Percentiles rank a stretch among this genome's conserved stretches.
Evolutionary conservation across 108 stramenopile species (phyloP).

Genomic region (Poteriospumella lacustris): DNA sequence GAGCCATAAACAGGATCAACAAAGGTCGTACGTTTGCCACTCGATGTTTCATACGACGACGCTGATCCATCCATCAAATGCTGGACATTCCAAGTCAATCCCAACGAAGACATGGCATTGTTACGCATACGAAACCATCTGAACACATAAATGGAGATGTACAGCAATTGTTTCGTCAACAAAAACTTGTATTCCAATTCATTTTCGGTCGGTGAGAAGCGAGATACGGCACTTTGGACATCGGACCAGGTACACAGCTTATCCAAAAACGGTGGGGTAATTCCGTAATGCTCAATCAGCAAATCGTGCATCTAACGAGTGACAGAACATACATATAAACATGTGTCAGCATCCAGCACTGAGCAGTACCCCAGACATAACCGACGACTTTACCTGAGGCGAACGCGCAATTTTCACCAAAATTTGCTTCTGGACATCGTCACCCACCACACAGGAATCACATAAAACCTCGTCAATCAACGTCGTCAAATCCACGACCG

Average conservation of each 20-base stretch:
- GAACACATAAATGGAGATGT: not conserved
- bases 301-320: not conserved
- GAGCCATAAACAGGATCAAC: not conserved
- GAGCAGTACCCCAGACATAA: not conserved
- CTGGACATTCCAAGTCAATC: not conserved
- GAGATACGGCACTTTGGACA: slow-evolving; percentile 11
- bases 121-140: not conserved
- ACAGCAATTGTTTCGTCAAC: not conserved
- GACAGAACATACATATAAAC: too few relatives aligned
- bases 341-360: not conserved
- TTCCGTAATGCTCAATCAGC: slow-evolving; percentile 1
- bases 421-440: slow-evolving; percentile 34
- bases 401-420: slow-evolving; percentile 9
- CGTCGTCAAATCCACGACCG: slow-evolving; percentile 36
- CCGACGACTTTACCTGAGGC: not conserved
- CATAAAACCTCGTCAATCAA: slow-evolving; percentile 49
- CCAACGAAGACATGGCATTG: not conserved
- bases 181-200: slow-evolving; percentile 5
- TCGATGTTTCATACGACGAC: not conserved
- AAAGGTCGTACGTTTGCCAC: not conserved
- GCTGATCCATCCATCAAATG: not conserved
- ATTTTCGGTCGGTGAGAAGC: not conserved
- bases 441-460: slow-evolving; percentile 35
- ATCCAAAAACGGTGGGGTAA: not conserved
- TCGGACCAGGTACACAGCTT: slow-evolving; percentile 17